A percentile compares a stretch with the other conserved stretches of the same genome.
Evolutionary conservation across 495 filamentous ascomycete species (phyloP).

Genomic region (Tuber borchii): DNA sequence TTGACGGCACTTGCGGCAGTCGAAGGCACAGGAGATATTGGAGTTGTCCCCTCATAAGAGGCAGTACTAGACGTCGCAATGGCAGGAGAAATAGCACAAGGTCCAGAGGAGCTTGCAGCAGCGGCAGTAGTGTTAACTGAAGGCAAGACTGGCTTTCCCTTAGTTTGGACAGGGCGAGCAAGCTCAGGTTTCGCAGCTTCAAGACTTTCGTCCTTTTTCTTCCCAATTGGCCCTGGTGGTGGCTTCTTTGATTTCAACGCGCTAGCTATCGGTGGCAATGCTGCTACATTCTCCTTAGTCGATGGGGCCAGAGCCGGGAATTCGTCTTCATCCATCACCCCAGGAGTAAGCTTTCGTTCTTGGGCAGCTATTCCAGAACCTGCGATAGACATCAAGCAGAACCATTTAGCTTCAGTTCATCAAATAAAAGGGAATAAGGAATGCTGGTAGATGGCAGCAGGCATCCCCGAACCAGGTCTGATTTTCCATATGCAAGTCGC

Average conservation of each 20-base stretch:
- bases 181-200: slow-evolving; percentile 41
- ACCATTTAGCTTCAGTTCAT: slow-evolving; percentile 5
- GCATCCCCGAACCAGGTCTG: neutral
- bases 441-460: neutral
- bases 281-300: slow-evolving; percentile 8
- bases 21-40: slow-evolving; percentile 4
- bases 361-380: neutral
- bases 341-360: slow-evolving; percentile 31
- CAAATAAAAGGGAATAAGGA: neutral
- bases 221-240: slow-evolving; percentile 33
- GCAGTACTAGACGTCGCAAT: neutral
- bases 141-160: neutral
- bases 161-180: neutral
- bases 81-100: neutral
- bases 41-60: neutral
- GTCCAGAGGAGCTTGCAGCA: neutral
- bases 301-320: slow-evolving; percentile 51
- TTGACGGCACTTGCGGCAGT: neutral
- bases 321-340: slow-evolving; percentile 50
- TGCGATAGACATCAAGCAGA: neutral
- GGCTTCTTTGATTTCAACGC: slow-evolving; percentile 13
- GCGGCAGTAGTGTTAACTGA: slow-evolving; percentile 4
- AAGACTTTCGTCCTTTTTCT: slow-evolving; percentile 32
- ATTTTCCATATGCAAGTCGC: neutral
- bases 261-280: slow-evolving; percentile 15